phyloP scores from a whole-genome alignment of 202 grass and related monocot genomes.

The Alloteropsis angusta region DNA sequence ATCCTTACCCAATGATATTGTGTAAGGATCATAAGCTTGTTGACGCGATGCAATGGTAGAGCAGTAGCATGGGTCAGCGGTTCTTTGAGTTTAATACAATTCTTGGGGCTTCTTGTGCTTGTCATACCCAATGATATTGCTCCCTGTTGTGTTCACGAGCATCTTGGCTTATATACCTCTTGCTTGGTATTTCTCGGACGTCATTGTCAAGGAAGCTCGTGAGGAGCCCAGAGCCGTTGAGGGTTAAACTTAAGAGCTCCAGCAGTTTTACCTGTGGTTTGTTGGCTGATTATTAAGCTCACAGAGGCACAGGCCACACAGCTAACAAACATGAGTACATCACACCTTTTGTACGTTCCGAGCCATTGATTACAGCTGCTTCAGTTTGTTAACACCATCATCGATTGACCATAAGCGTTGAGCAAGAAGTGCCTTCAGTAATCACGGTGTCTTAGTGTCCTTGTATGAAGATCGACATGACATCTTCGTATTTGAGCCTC shows the following conservation, averaged over 20 bases:
- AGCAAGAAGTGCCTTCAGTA: not conserved
- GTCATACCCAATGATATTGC: not conserved
- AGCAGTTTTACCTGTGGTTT: conserved; percentile 10
- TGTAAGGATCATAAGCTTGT: too few species aligned
- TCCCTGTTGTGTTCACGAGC: not conserved
- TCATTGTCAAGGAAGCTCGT: conserved; percentile 48
- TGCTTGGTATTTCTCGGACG: conserved; percentile 45
- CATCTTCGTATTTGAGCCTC: not conserved
- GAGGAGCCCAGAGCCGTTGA: not conserved
- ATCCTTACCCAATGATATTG: too few species aligned
- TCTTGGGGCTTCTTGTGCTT: not conserved
- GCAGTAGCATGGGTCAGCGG: too few species aligned
- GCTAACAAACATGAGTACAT: conserved; percentile 18
- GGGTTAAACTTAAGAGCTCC: not conserved
- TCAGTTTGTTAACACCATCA: conserved; percentile 9
- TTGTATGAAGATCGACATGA: not conserved
- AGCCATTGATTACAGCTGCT: not conserved
- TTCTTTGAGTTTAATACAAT: too few species aligned
- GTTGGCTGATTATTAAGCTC: not conserved
- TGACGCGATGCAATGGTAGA: too few species aligned
- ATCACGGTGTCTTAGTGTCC: too few species aligned
- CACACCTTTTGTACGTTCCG: too few species aligned
- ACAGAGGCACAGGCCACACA: not conserved
- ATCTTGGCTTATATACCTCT: conserved; percentile 4
- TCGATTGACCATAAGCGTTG: not conserved